Base-by-base conservation (phyloP, 805 yeast species). In the Saccharomycopsis selenospora region DNA sequence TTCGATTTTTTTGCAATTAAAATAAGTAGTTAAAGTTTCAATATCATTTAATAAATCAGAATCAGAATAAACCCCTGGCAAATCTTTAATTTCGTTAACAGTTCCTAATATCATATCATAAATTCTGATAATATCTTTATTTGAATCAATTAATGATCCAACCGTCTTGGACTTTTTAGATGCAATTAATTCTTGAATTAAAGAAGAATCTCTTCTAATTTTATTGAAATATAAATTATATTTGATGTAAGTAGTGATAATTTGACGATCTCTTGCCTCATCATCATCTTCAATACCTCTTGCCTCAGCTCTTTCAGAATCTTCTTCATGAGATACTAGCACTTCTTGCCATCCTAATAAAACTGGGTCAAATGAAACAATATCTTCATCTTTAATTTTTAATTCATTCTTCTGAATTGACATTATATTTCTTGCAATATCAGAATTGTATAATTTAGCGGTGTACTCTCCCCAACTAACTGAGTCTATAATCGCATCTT, bases 21-120 rank as follows among this genome's bases (percentile, higher is more conserved):
- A 85, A 52, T 69, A 78, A 6, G 61, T 58, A 26, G 68, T 66
- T 56, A 87, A 65, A 13, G 71, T 56, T 10, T 69, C 71, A 40
- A 93, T 68, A 6, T 82, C 76, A 4, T 66, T 65, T 53, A 68
- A 62, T 47, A 91, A 70, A 20, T 74, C 80, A 46, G 85, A 93
- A 61, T 88, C 95, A 46, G 86, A 85, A 59, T 84, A 80, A 17
- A 91, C 95, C 71, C 98, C 98, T 0, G 97, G 96, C 45, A 93
- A 72, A 52, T 88, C 95, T 59, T 75, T 70, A 42, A 88, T 65
- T 55, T 82, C 82, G 2, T 65, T 65, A 29, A 82, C 61, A 14
- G 84, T 79, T 42, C 71, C 66, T 10, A 72, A 62, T 33, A 86
- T 71, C 6, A 72, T 67, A 20, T 73, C 76, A 51, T 70, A 72